Percentiles rank a stretch among this genome's conserved stretches.
Evolutionary conservation across 176 grass and related monocot species (phyloP).

Genomic region (Olyra latifolia): DNA sequence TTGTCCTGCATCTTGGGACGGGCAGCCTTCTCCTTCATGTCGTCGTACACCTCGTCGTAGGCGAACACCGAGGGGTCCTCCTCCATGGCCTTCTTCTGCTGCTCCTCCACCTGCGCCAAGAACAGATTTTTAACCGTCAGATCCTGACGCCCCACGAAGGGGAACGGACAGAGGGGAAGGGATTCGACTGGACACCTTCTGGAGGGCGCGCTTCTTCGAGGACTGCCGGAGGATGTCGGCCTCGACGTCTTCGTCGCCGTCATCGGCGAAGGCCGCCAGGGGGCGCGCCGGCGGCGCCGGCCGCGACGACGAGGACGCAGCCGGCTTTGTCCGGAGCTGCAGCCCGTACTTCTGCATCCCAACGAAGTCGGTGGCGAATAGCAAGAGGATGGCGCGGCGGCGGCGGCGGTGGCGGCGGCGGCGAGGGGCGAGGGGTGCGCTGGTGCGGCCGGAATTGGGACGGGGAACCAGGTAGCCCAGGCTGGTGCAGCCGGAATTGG

Average conservation of each 20-base stretch:
- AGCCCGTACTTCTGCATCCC: constrained; percentile 88
- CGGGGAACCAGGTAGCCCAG: no score
- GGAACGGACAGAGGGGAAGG: not conserved
- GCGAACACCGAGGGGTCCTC: constrained; percentile 92
- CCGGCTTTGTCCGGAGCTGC: constrained; percentile 60
- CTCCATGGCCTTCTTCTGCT: constrained; percentile 81
- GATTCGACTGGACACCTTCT: constrained; percentile 58
- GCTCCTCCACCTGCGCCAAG: constrained; percentile 70
- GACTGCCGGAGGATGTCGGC: constrained; percentile 84
- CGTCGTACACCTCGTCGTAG: constrained; percentile 88
- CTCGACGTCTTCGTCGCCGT: constrained; percentile 80
- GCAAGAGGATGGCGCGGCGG: no score
- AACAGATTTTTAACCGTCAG: constrained; percentile 1
- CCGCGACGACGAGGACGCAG: constrained; percentile 49
- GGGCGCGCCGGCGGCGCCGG: constrained; percentile 38
- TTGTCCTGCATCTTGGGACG: constrained; percentile 78
- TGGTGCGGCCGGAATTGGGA: no score
- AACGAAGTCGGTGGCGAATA: not conserved
- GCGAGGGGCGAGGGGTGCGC: no score
- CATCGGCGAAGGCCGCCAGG: constrained; percentile 63
- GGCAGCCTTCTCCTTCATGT: constrained; percentile 85
- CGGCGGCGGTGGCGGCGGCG: no score
- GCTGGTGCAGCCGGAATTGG: no score
- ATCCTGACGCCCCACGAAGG: not conserved
- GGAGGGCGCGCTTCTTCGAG: constrained; percentile 64